A percentile compares a stretch with the other conserved stretches of the same genome.
Evolutionary conservation across 2,329 filamentous ascomycete genomes (phyloP).

Genomic region (Talaromyces sp.): DNA sequence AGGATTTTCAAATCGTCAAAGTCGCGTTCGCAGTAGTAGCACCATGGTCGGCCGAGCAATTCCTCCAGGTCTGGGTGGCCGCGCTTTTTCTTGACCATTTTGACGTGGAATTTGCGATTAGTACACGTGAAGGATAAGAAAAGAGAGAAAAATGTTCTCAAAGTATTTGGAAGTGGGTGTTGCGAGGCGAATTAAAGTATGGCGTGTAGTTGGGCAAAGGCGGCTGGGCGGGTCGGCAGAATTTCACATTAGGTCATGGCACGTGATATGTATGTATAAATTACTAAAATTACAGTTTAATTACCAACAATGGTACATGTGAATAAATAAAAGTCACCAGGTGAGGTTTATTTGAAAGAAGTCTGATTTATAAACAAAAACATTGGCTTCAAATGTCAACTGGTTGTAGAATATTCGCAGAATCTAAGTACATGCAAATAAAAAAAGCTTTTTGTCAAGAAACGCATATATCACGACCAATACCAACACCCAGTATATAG

Average conservation of each 20-base stretch:
- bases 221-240: not conserved
- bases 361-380: not conserved
- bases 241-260: not conserved
- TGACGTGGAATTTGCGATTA: not conserved
- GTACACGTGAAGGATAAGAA: not conserved
- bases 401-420: not conserved
- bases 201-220: not conserved
- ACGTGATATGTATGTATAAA: not conserved
- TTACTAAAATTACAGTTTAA: not conserved
- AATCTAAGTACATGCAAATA: not conserved
- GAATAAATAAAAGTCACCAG: not conserved
- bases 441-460: not conserved
- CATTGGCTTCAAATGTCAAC: not conserved
- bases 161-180: not conserved
- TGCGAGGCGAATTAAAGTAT: not conserved
- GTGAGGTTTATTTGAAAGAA: not conserved
- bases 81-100: slow-evolving; percentile 70
- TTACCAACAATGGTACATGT: not conserved
- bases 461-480: not conserved
- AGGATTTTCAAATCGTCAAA: slow-evolving; percentile 97
- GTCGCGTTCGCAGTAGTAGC: slow-evolving; percentile 99
- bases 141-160: not conserved
- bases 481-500: not conserved
- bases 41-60: slow-evolving; percentile 83
- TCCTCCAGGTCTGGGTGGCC: slow-evolving; percentile 82